Evolutionary conservation across 2,329 filamentous ascomycete genomes (phyloP).

Genomic region (Botryosphaeria dothidea): DNA sequence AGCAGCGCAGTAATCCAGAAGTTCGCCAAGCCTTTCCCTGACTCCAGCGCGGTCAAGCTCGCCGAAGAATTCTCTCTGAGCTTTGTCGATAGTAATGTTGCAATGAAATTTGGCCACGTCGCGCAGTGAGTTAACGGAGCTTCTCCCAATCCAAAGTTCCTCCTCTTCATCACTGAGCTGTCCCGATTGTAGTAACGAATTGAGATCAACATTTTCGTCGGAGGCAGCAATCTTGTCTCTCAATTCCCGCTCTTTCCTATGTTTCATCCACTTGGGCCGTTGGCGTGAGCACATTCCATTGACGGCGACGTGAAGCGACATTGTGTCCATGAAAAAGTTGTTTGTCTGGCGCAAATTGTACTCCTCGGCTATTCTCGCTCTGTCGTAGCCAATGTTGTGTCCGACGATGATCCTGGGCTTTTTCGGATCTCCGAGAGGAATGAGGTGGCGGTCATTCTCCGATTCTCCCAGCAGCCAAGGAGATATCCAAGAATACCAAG

Average conservation of each 20-base stretch:
- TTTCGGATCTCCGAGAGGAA: slow-evolving; percentile 79
- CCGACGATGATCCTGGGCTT: slow-evolving; percentile 79
- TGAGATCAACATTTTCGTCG: slow-evolving; percentile 70
- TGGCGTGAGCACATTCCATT: slow-evolving; percentile 99
- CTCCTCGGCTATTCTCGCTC: slow-evolving; percentile 84
- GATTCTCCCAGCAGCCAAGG: slow-evolving; percentile 90
- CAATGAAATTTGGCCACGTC: slow-evolving; percentile 98
- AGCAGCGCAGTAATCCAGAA: slow-evolving; percentile 91
- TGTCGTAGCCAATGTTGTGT: slow-evolving; percentile 94
- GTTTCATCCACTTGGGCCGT: slow-evolving; percentile 95
- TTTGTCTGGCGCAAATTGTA: slow-evolving; percentile 80
- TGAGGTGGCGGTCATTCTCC: slow-evolving; percentile 73
- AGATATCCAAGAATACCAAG: slow-evolving; percentile 98
- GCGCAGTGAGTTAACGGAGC: slow-evolving; percentile 89
- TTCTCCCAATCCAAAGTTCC: slow-evolving; percentile 92
- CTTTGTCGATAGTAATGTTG: slow-evolving; percentile 87
- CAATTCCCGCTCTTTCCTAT: slow-evolving; percentile 85
- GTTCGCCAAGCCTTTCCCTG: slow-evolving; percentile 70
- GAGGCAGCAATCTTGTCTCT: slow-evolving; percentile 76
- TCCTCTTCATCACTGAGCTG: slow-evolving; percentile 79
- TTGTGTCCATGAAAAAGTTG: slow-evolving; percentile 91
- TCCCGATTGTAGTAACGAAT: slow-evolving; percentile 67
- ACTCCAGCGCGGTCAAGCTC: slow-evolving; percentile 74
- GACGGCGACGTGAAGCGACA: slow-evolving; percentile 96
- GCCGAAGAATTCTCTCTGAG: slow-evolving; percentile 81